These are phyloP conservation scores for Plasmopara muralis DNA, from an alignment of 352 stramenopile species.

Conservation along the genomic window DNA sequence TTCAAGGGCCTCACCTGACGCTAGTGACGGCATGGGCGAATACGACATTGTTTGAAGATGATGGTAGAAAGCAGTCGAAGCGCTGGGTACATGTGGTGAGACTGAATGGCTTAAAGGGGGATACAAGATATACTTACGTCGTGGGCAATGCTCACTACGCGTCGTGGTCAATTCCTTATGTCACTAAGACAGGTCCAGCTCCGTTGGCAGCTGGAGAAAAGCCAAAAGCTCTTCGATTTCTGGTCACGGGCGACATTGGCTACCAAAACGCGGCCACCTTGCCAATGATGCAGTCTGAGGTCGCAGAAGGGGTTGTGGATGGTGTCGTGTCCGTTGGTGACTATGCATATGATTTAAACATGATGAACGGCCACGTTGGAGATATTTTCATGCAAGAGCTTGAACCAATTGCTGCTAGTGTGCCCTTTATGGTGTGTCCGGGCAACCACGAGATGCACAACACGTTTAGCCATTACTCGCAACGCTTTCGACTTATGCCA, in stretches of 20 bases:
- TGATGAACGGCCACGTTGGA: slow-evolving; percentile 57
- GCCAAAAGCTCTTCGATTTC: slow-evolving; percentile 49
- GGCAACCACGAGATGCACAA: slow-evolving; percentile 90
- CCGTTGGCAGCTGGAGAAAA: slow-evolving; percentile 15
- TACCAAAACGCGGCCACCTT: slow-evolving; percentile 85
- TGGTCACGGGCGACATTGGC: slow-evolving; percentile 84
- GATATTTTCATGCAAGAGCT: slow-evolving; percentile 90
- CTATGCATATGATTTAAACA: slow-evolving; percentile 86
- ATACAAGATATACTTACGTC: slow-evolving; percentile 75
- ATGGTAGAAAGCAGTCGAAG: slow-evolving; percentile 44
- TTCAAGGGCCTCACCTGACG: slow-evolving; percentile 25
- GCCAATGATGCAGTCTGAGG: slow-evolving; percentile 83
- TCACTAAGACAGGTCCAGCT: slow-evolving; percentile 59
- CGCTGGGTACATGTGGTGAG: slow-evolving; percentile 65
- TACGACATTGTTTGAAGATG: slow-evolving; percentile 64
- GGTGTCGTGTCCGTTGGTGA: slow-evolving; percentile 83
- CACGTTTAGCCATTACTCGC: slow-evolving; percentile 79
- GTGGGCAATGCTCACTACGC: slow-evolving; percentile 66
- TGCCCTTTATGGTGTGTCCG: slow-evolving; percentile 87
- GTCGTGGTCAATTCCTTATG: slow-evolving; percentile 75
- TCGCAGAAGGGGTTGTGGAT: slow-evolving; percentile 67
- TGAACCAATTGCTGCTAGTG: slow-evolving; percentile 67
- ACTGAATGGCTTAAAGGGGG: slow-evolving; percentile 53
- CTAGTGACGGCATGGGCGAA: slow-evolving; percentile 39
- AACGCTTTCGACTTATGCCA: slow-evolving; percentile 82